phyloP scores from a whole-genome alignment of 2,329 filamentous ascomycete genomes.

The Bipolaris cookei region DNA sequence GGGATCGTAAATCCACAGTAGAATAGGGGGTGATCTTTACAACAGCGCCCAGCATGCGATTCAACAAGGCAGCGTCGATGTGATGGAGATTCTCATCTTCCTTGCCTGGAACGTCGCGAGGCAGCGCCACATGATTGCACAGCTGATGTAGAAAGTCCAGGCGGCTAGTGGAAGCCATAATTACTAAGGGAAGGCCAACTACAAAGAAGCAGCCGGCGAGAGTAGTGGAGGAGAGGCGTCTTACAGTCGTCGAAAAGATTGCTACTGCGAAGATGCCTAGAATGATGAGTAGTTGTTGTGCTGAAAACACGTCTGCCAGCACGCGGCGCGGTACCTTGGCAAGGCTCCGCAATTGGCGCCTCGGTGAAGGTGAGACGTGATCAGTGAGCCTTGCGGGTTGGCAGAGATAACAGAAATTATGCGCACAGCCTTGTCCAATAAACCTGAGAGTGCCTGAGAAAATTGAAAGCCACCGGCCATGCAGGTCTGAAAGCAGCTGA shows the following conservation, averaged over 20 bases:
- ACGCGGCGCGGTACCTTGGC: not conserved
- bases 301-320: conserved; percentile 1
- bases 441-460: not conserved
- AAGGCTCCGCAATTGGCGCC: not conserved
- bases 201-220: conserved; percentile 10
- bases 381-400: conserved; percentile 3
- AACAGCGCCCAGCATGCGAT: conserved; percentile 37
- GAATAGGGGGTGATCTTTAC: conserved; percentile 23
- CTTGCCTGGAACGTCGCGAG: conserved; percentile 48
- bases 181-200: conserved; percentile 1
- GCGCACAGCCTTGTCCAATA: not conserved
- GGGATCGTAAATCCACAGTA: conserved; percentile 10
- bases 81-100: conserved; percentile 38
- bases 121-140: conserved; percentile 49
- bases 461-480: not conserved
- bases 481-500: not conserved
- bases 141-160: conserved; percentile 31
- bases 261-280: not conserved
- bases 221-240: not conserved
- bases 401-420: not conserved
- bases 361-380: conserved; percentile 6
- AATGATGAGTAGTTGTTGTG: not conserved
- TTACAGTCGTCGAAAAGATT: not conserved
- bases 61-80: conserved; percentile 39
- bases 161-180: conserved; percentile 25